These are phyloP conservation scores for Prunus campanulata DNA, from an alignment of 306 rosid species.

Conservation along the genomic window DNA sequence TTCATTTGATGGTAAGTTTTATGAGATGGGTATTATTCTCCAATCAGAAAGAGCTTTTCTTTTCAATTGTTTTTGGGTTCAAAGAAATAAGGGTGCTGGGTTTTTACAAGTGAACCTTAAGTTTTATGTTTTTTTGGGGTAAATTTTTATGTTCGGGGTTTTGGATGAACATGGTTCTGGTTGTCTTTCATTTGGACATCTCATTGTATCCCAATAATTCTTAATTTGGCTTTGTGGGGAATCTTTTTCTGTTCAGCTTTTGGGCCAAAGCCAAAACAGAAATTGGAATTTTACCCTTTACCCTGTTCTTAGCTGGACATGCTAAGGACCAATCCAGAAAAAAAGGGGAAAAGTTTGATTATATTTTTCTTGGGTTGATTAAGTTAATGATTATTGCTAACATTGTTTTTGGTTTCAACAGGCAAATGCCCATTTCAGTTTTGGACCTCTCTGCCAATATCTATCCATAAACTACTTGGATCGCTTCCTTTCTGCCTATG, in stretches of 20 bases:
- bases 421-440: constrained; percentile 72
- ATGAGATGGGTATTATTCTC: neutral
- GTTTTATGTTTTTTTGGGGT: neutral
- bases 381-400: neutral
- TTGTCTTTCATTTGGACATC: neutral
- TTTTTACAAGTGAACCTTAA: neutral
- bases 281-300: neutral
- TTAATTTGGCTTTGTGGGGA: constrained; percentile 4
- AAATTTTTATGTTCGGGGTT: neutral
- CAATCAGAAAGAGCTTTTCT: neutral
- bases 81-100: neutral
- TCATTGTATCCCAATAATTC: neutral
- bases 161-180: constrained; percentile 1
- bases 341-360: neutral
- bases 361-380: constrained; percentile 17
- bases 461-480: constrained; percentile 87
- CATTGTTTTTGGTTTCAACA: constrained; percentile 30
- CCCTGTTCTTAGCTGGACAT: constrained; percentile 9
- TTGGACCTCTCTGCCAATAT: constrained; percentile 81
- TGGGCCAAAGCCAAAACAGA: constrained; percentile 16
- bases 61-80: neutral
- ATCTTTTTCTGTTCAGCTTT: constrained; percentile 9
- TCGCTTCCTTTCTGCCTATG: constrained; percentile 80
- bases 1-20: neutral
- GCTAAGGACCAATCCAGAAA: constrained; percentile 11